A percentile compares a stretch with the other conserved stretches of the same genome.
phyloP scores from a whole-genome alignment of 768 basidiomycete genomes.

The Coprinopsis cinerea region DNA sequence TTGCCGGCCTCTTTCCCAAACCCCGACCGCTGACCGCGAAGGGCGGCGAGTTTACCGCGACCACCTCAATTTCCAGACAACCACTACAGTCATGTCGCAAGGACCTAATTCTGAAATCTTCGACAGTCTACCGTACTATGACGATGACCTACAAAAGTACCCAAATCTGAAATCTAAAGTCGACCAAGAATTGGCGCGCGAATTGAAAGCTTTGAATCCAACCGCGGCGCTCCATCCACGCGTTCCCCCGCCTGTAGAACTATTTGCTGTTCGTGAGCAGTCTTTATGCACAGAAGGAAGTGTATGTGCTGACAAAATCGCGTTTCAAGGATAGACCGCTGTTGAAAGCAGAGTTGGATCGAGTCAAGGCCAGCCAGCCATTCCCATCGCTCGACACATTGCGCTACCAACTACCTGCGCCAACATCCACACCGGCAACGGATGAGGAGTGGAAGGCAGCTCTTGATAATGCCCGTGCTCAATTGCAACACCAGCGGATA shows the following conservation, averaged over 20 bases:
- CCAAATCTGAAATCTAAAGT: slow-evolving; percentile 71
- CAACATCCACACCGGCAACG: slow-evolving; percentile 52
- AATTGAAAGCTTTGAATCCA: slow-evolving; percentile 41
- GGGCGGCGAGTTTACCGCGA: background rate
- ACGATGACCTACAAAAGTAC: slow-evolving; percentile 81
- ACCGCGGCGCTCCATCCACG: slow-evolving; percentile 60
- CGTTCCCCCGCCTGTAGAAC: slow-evolving; percentile 57
- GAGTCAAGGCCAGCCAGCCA: slow-evolving; percentile 63
- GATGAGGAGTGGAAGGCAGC: slow-evolving; percentile 76
- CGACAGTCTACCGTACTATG: slow-evolving; percentile 91
- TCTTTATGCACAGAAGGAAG: slow-evolving; percentile 6
- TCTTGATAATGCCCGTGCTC: slow-evolving; percentile 70
- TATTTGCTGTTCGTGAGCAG: slow-evolving; percentile 64
- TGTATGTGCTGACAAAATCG: background rate
- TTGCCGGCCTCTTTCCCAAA: slow-evolving; percentile 26
- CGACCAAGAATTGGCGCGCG: slow-evolving; percentile 68
- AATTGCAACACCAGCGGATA: slow-evolving; percentile 79
- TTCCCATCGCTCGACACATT: slow-evolving; percentile 63
- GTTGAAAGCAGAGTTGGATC: slow-evolving; percentile 66
- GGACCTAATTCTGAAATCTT: slow-evolving; percentile 38
- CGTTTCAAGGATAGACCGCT: slow-evolving; percentile 55
- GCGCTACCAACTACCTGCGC: slow-evolving; percentile 71
- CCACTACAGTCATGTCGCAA: slow-evolving; percentile 17
- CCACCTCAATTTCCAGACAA: background rate
- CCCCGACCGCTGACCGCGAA: background rate